Conservation (phyloP, 116 monocot species). For the Dioscorea cayenensis region DNA sequence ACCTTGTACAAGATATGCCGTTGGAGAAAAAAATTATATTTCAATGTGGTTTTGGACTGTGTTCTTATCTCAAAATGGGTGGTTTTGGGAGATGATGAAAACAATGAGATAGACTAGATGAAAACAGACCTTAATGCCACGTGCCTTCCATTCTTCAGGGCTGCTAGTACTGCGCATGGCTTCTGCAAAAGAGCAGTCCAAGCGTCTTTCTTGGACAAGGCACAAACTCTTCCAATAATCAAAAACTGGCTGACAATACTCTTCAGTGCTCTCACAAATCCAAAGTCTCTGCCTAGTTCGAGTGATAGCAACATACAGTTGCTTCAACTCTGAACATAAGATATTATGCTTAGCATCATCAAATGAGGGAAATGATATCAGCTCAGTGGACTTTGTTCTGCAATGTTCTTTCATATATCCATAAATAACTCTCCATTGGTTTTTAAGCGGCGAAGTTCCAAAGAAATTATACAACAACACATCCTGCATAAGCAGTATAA, state of each 20-base stretch:
- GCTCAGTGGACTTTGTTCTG: background rate
- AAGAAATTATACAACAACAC: slow-evolving; percentile 69
- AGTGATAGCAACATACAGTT: slow-evolving; percentile 75
- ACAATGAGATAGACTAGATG: background rate
- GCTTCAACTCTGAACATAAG: slow-evolving; percentile 70
- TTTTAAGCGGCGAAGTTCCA: slow-evolving; percentile 43
- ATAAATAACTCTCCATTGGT: slow-evolving; percentile 64
- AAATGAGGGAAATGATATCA: slow-evolving; percentile 29
- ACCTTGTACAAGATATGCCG: too few species aligned
- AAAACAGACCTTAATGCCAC: slow-evolving; percentile 48
- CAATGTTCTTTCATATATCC: slow-evolving; percentile 32
- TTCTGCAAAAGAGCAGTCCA: slow-evolving; percentile 33
- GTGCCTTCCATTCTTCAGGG: slow-evolving; percentile 44
- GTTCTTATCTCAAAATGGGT: background rate
- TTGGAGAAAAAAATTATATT: too few species aligned
- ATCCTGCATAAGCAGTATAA: slow-evolving; percentile 35
- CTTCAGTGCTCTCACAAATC: slow-evolving; percentile 54
- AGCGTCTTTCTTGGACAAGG: slow-evolving; percentile 37
- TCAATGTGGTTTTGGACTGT: too few species aligned
- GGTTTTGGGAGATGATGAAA: background rate
- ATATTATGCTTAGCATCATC: slow-evolving; percentile 36
- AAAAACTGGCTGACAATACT: slow-evolving; percentile 56
- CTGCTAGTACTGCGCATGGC: slow-evolving; percentile 38
- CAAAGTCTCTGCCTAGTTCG: slow-evolving; percentile 64
- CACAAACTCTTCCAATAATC: slow-evolving; percentile 63